Base-by-base conservation (phyloP, 768 basidiomycete genomes). In the Mycena alexandri region DNA sequence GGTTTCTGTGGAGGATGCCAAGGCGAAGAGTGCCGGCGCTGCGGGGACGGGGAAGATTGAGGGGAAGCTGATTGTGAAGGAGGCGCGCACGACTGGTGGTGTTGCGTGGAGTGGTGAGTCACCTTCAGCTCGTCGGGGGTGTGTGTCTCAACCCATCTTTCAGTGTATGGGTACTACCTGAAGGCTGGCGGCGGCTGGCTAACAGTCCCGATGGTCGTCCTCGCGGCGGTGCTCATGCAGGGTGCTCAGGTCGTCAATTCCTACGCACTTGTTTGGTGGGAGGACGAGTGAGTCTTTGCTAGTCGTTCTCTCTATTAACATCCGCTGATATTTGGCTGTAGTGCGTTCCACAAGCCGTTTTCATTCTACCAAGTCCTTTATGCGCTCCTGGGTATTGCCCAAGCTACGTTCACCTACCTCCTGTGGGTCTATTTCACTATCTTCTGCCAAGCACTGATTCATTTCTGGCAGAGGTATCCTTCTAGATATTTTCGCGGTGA, bases 181-280 rank as follows among this genome's bases (percentile, higher is more conserved):
- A 76, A 73, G 24, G 89, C 90, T 4, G 90, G 86, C 12, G 80
- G 81, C 48, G 88, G 85, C 11, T 79, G 69, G 50, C 73, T 85
- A 56, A 87, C 86, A 0, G 74, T 82, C 1, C 88, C 89, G 0
- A 61, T 87, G 8, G 76, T 89, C 12, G 19, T 89, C 2, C 42
- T 88, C 2, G 78, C 82, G 36, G 82, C 86, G 44, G 6, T 86
- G 11, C 65, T 90, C 21, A 90, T 91, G 89, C 90, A 90, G 79
- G 85, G 81, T 33, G 84, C 83, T 56, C 83, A 85, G 71, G 84
- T 90, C 43, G 76, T 89, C 68, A 90, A 88, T 65, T 85, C 86
- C 60, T 91, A 92, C 68, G 86, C 86, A 50, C 78, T 93, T 6
- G 88, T 91, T 16, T 92, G 88, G 87, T 91, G 91, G 91, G 85